Percentiles rank a stretch among this genome's conserved stretches.
Conservation (phyloP, 2,329 filamentous ascomycete genomes). For the Diplodia sapinea region DNA sequence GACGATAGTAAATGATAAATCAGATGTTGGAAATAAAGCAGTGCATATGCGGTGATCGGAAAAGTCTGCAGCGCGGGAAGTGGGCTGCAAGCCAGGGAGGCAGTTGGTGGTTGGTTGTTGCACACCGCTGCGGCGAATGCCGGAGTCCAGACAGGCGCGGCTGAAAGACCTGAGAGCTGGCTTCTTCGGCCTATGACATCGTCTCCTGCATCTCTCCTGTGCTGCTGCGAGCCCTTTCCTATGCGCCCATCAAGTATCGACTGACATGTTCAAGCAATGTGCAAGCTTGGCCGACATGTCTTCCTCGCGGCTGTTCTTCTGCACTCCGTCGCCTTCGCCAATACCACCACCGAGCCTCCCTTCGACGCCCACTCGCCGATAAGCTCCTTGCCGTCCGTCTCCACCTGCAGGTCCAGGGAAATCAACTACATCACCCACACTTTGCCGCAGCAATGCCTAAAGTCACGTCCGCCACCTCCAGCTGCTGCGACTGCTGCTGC, state of each 20-base stretch:
- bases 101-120: neutral
- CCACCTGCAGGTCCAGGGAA: conserved; percentile 62
- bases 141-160: conserved; percentile 9
- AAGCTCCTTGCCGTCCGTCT: conserved; percentile 28
- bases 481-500: conserved; percentile 5
- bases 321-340: conserved; percentile 36
- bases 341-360: conserved; percentile 31
- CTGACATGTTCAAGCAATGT: conserved; percentile 33
- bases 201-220: conserved; percentile 9
- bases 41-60: conserved; percentile 13
- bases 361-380: conserved; percentile 29
- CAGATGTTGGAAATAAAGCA: conserved; percentile 2
- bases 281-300: conserved; percentile 34
- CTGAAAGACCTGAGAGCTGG: conserved; percentile 18
- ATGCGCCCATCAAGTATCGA: conserved; percentile 24
- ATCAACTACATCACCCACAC: conserved; percentile 84
- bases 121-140: conserved; percentile 29
- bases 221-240: conserved; percentile 27
- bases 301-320: conserved; percentile 35
- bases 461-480: conserved; percentile 60
- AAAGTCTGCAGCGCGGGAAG: conserved; percentile 20
- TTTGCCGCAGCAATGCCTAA: conserved; percentile 76
- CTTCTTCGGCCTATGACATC: conserved; percentile 30
- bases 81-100: conserved; percentile 10
- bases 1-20: conserved; percentile 28